phyloP scores from a whole-genome alignment of 257 asterid genomes.

The Solanum sejunctum region DNA sequence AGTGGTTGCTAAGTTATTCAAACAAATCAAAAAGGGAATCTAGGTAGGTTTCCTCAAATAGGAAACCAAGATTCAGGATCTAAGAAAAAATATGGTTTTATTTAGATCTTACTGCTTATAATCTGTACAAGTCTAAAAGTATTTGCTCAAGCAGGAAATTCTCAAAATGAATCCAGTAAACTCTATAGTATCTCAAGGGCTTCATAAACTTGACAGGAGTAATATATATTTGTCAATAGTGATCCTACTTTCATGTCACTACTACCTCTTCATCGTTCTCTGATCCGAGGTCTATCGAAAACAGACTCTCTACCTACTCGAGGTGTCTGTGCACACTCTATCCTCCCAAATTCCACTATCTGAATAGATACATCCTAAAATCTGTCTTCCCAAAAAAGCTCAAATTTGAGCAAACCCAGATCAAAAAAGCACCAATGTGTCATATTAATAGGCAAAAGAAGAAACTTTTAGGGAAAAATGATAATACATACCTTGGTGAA shows the following conservation, averaged over 20 bases:
- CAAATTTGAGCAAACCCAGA: neutral
- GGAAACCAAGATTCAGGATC: neutral
- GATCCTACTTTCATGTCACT: neutral
- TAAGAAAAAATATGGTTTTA: neutral
- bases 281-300: neutral
- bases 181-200: neutral
- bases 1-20: neutral
- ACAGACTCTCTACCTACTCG: neutral
- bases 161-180: neutral
- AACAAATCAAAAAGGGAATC: neutral
- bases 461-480: neutral
- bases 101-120: neutral
- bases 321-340: neutral
- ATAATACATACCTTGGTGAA: constrained; percentile 39
- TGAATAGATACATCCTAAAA: neutral
- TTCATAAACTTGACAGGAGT: neutral
- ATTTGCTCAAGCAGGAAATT: neutral
- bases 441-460: neutral
- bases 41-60: neutral
- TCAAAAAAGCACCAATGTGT: neutral
- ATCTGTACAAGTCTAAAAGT: neutral
- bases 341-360: neutral
- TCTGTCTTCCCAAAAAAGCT: neutral
- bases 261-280: neutral
- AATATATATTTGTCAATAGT: neutral